Conservation (phyloP, 768 basidiomycete species). For the Mycena floridula region DNA sequence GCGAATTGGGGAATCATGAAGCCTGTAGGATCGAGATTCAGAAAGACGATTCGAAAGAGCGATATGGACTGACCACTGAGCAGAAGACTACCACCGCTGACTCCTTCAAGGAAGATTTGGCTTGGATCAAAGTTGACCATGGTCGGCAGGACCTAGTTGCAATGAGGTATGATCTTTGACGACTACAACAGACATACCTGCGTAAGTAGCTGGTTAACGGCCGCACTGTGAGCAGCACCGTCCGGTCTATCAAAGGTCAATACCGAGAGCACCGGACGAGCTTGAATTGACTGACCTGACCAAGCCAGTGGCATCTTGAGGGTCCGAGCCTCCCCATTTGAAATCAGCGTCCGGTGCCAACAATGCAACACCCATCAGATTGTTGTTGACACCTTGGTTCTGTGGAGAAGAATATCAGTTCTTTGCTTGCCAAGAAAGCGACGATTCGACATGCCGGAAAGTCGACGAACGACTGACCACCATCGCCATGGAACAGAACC, state of each 20-base stretch:
- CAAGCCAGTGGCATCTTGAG: slow-evolving; percentile 6
- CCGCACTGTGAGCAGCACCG: slow-evolving; percentile 20
- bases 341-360: slow-evolving; percentile 15
- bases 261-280: not conserved
- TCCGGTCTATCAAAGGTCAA: slow-evolving; percentile 13
- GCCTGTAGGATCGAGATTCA: slow-evolving; percentile 6
- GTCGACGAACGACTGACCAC: slow-evolving; percentile 18
- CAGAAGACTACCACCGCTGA: slow-evolving; percentile 21
- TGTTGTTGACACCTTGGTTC: slow-evolving; percentile 15
- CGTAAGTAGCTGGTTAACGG: slow-evolving; percentile 20
- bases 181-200: slow-evolving; percentile 1
- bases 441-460: slow-evolving; percentile 11
- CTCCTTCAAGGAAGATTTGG: slow-evolving; percentile 20
- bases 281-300: slow-evolving; percentile 7
- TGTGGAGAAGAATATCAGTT: not conserved
- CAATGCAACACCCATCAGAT: slow-evolving; percentile 17
- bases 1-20: slow-evolving; percentile 20
- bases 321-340: slow-evolving; percentile 15
- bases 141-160: slow-evolving; percentile 13
- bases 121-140: slow-evolving; percentile 20
- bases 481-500: slow-evolving; percentile 19
- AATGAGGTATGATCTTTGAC: not conserved
- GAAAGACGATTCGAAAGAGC: not conserved
- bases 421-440: not conserved
- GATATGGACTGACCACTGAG: slow-evolving; percentile 13